These are phyloP conservation scores for Peronospora belbahrii DNA, from an alignment of 352 stramenopile species.

Conservation along the genomic window DNA sequence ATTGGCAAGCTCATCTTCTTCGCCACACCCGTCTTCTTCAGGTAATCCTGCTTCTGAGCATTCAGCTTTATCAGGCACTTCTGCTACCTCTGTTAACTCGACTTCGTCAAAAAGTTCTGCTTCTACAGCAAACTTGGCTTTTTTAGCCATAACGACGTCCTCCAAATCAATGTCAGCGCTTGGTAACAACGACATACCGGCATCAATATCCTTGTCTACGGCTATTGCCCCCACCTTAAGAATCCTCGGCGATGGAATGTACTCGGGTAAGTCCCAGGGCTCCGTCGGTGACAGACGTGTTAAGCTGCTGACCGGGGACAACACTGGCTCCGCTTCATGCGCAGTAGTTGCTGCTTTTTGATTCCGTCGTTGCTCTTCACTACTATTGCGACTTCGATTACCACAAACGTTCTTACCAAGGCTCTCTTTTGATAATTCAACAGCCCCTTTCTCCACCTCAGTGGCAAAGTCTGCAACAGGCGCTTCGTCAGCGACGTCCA, in stretches of 20 bases:
- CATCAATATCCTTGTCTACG: conserved; percentile 12
- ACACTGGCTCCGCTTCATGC: conserved; percentile 15
- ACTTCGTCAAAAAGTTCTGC: conserved; percentile 8
- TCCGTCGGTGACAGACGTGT: conserved; percentile 27
- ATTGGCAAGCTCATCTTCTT: conserved; percentile 12
- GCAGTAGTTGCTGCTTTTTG: conserved; percentile 6
- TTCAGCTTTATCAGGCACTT: conserved; percentile 2
- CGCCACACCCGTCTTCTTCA: conserved; percentile 11
- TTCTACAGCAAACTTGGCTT: conserved; percentile 11
- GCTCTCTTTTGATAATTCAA: conserved; percentile 5
- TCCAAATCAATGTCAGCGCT: conserved; percentile 5
- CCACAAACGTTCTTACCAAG: conserved; percentile 6
- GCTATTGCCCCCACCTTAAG: conserved; percentile 7
- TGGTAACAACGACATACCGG: conserved; percentile 9
- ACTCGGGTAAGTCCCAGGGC: conserved; percentile 27
- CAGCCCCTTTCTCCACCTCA: conserved; percentile 4
- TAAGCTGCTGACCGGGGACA: conserved; percentile 16
- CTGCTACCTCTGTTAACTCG: conserved; percentile 9
- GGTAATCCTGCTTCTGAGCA: conserved; percentile 1
- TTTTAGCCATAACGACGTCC: conserved; percentile 9
- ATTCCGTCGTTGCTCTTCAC: conserved; percentile 15
- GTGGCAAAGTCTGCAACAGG: not conserved
- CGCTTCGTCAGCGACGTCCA: conserved; percentile 4
- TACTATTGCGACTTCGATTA: conserved; percentile 22
- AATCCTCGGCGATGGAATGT: conserved; percentile 17